Evolutionary conservation across 495 filamentous ascomycete genomes (phyloP), one percentile per base, ranked within the genome.

Genomic region (Terfezia boudieri): DNA sequence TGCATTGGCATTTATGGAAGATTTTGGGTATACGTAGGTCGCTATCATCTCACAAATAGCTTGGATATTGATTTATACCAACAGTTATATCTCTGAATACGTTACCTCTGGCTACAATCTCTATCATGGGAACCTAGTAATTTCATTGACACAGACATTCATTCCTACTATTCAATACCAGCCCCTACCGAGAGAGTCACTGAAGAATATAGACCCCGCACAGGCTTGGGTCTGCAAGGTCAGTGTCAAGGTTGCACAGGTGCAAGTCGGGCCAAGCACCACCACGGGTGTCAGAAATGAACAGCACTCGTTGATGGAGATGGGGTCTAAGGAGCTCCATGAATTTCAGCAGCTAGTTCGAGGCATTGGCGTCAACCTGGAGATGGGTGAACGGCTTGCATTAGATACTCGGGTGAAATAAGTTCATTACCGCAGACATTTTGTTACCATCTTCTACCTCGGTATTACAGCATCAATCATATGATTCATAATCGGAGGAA

Each of bases 361-460:
- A 62, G 78, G 80, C 7, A 74, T 74, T 8, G 76, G 41, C 0
- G 17, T 84, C 49, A 76, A 78, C 35, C 66, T 85, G 54, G 72
- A 77, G 53, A 70, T 74, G 52, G 78, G 73, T 5, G 80, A 84
- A 64, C 69, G 81, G 49, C 63, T 83, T 56, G 71, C 75, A 17
- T 58, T 84, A 54, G 82, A 84, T 67, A 81, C 80, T 0, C 70
- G 80, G 53, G 76, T 79, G 41, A 46, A 46, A 46, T 46, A 46
- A 20, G 17, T 46, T 32, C 26, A 32, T n/a, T 32, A 5, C 4
- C 26, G 26, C 7, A 7, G 7, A 7, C 4, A 32, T 1, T 4
- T 32, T 32, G 26, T 7, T 32, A 32, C 7, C 7, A 32, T 2
- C 26, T 32, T 32, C 4, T 32, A 32, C 26, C 26, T 32, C 26